These are phyloP conservation scores for Hypsizygus ulmarius DNA, from an alignment of 1,284 basidiomycete species.

Conservation along the genomic window DNA sequence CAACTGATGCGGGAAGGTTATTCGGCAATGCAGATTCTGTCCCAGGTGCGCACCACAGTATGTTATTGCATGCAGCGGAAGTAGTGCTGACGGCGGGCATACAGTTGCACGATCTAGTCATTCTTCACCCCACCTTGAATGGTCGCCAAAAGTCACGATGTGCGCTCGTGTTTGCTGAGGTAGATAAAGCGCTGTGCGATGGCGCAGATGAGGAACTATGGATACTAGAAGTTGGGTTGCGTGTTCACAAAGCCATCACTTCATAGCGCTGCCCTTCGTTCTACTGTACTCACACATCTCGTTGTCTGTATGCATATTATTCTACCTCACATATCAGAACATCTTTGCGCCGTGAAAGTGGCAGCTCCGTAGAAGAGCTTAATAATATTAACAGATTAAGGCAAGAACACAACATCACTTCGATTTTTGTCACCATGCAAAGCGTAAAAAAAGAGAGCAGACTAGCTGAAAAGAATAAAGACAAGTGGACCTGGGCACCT, in stretches of 20 bases:
- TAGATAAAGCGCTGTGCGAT: slow-evolving; percentile 94
- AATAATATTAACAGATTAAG: neutral
- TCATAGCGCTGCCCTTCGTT: slow-evolving; percentile 16
- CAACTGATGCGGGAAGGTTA: slow-evolving; percentile 85
- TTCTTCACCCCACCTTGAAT: slow-evolving; percentile 78
- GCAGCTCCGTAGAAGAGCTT: too few species aligned
- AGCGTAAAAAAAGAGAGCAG: neutral
- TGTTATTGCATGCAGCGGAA: slow-evolving; percentile 9
- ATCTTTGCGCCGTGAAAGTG: too few species aligned
- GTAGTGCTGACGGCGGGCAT: neutral
- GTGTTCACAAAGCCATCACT: slow-evolving; percentile 64
- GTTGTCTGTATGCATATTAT: neutral
- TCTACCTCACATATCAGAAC: too few species aligned
- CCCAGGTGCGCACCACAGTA: slow-evolving; percentile 59
- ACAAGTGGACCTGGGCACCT: slow-evolving; percentile 19
- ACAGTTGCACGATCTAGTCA: slow-evolving; percentile 89
- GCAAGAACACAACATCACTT: neutral
- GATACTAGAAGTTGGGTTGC: slow-evolving; percentile 83
- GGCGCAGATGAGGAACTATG: slow-evolving; percentile 99
- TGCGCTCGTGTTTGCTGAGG: slow-evolving; percentile 87
- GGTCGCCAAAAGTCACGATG: slow-evolving; percentile 82
- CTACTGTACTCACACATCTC: neutral
- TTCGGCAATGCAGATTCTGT: slow-evolving; percentile 87
- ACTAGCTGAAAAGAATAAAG: slow-evolving; percentile 19
- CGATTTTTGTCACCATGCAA: neutral